phyloP scores from a whole-genome alignment of 1,284 basidiomycete genomes.

The Trametes versicolor region DNA sequence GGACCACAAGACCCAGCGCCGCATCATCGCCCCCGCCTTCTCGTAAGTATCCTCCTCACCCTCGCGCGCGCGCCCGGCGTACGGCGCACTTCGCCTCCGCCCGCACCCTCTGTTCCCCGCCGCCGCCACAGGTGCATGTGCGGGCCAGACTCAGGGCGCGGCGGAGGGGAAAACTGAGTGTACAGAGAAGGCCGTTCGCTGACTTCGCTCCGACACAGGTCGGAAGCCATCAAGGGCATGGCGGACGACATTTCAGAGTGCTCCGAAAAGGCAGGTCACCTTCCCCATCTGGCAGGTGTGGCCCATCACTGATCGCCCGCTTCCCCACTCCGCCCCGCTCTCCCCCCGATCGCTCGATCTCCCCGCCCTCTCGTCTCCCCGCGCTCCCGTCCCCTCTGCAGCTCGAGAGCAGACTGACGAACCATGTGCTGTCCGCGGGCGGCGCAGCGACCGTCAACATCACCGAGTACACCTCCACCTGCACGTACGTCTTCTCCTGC shows the following conservation, averaged over 20 bases:
- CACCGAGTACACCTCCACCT: conserved; percentile 38
- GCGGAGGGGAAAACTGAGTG: conserved; percentile 7
- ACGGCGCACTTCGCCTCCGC: conserved; percentile 10
- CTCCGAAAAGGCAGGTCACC: conserved; percentile 39
- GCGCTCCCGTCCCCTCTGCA: conserved; percentile 4
- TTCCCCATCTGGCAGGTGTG: conserved; percentile 15
- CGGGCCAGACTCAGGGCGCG: neutral
- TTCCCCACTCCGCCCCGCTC: conserved; percentile 7
- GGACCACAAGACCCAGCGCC: conserved; percentile 44
- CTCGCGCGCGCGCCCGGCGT: neutral
- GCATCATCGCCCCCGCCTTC: conserved; percentile 46
- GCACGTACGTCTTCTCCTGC: conserved; percentile 34
- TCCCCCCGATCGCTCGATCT: conserved; percentile 5
- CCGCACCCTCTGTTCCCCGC: neutral
- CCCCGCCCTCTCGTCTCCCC: neutral
- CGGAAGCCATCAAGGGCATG: conserved; percentile 41
- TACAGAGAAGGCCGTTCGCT: conserved; percentile 13
- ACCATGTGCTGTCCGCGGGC: conserved; percentile 37
- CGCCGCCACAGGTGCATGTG: neutral
- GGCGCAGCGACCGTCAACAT: conserved; percentile 40
- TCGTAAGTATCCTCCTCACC: conserved; percentile 32
- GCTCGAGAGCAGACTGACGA: conserved; percentile 41
- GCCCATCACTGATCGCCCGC: conserved; percentile 10
- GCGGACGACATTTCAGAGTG: conserved; percentile 40
- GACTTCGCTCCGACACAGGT: conserved; percentile 30